Base-by-base conservation (phyloP, 1,284 basidiomycete species). In the Malassezia vespertilionis region DNA sequence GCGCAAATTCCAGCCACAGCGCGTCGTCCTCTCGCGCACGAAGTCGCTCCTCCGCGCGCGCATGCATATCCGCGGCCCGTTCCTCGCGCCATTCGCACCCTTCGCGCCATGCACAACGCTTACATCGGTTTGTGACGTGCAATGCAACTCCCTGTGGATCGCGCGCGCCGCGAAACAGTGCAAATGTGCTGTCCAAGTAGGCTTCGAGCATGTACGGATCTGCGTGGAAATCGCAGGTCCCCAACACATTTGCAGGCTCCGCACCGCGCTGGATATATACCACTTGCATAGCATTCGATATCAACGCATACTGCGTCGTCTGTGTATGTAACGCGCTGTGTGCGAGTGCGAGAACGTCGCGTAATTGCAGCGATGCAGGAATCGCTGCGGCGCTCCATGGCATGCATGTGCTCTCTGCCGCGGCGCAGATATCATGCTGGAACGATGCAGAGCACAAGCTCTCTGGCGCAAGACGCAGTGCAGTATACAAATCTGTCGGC, bases 1-100 rank as follows among this genome's bases (percentile, higher is more conserved):
- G 46, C 23, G 56, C 53, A 21, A 59, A 35, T 17, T 24, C 32
- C 11, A 34, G 20, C 56, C 56, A 60, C 21, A 54, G 50, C 10
- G 50, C 44, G 0, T 57, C 53, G 1, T 38, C 57, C 1, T 46
- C 40, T 2, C 12, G 12, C 20, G 21, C 18, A 12, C 22, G 28
- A 20, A 39, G n/a, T 39, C 37, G 28, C 28, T 26, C 37, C 14
- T 15, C 27, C 31, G 33, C 24, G 27, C 24, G 8, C 11, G 38
- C 22, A 15, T 37, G 22, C 7, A 15, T 38, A 10, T 41, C 31
- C n/a, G 33, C 35, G 30, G 44, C 58, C 40, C 41, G 53, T 21
- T 39, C 28, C 4, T 33, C 41, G 8, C 65, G 52, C 65, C 65
- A 69, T 44, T 69, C 65, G 37, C 65, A 69, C 0, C 53, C 59